Evolutionary conservation across 371 early-diverging fungal genomes (phyloP), one percentile per base, ranked within the genome.

Genomic region (Nematocida minor): DNA sequence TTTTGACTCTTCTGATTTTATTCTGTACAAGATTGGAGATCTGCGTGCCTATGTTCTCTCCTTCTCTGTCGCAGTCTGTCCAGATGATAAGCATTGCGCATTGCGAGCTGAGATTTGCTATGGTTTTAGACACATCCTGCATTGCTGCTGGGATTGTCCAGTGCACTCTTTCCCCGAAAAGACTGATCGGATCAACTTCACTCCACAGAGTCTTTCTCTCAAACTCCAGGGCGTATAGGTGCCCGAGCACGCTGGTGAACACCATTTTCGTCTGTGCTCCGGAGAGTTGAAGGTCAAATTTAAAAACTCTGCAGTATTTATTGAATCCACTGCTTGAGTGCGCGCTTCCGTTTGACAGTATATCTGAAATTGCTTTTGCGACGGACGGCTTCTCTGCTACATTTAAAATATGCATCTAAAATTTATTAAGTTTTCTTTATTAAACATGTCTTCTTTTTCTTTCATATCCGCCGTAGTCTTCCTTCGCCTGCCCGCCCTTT

Each of bases 31-130:
- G 46, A 48, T 63, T 77, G 0, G 85, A 88, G 16, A 94, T 88
- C 80, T 96, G 95, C 4, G 84, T 82, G 11, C 95, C 97, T 81
- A 99, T 99, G 55, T 92, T 90, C 79, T 99, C 99, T 20, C 99
- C 99, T 85, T 97, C 98, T 46, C 94, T 88, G 87, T 99, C 99
- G 82, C 96, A 95, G 88, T 99, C 99, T 0, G 97, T 97, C 98
- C 98, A 99, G 36, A 97, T 94, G 60, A 95, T 89, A 32, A 98
- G 82, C 44, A 88, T 82, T 20, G 90, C 85, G 0, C 91, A 87
- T 4, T 79, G 67, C 36, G 81, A 53, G 0, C 94, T 68, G 81
- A 93, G 93, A 16, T 84, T 79, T 11, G 85, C 88, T 0, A 94
- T 80, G 0, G 84, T 83, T 55, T 85, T 63, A 44, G 85, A 82